Percentiles rank a stretch among this genome's conserved stretches.
These are phyloP conservation scores for Hirsutella rhossiliensis DNA, from an alignment of 2,329 filamentous ascomycete genomes.

Conservation along the genomic window DNA sequence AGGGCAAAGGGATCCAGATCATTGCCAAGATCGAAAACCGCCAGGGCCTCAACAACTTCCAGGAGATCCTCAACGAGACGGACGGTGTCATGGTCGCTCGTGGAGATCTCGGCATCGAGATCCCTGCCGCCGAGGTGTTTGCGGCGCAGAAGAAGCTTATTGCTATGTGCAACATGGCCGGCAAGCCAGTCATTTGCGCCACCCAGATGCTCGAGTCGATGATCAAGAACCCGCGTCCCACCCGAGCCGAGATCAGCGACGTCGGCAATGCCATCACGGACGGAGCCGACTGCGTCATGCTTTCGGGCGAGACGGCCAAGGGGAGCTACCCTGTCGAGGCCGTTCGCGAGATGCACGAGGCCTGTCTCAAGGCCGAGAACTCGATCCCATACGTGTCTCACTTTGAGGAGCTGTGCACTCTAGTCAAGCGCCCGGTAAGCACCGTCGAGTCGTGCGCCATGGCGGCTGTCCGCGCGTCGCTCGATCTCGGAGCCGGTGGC, in stretches of 20 bases:
- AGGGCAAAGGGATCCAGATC: conserved; percentile 95
- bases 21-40: conserved; percentile 99
- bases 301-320: conserved; percentile 98
- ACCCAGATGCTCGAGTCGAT: conserved; percentile 99
- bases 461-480: conserved; percentile 87
- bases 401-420: conserved; percentile 85
- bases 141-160: conserved; percentile 99
- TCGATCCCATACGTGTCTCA: conserved; percentile 94
- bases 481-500: conserved; percentile 91
- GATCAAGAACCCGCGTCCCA: conserved; percentile 99
- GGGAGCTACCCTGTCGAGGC: conserved; percentile 87
- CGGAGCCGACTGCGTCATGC: conserved; percentile 98
- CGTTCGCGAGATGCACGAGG: conserved; percentile 96
- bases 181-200: conserved; percentile 97
- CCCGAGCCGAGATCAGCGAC: conserved; percentile 95
- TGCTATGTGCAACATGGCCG: conserved; percentile 98
- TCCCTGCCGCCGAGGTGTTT: conserved; percentile 96
- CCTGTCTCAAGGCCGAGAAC: conserved; percentile 91
- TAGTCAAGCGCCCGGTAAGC: conserved; percentile 71
- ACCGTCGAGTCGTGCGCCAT: conserved; percentile 93
- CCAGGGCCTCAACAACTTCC: conserved; percentile 99
- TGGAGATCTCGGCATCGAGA: conserved; percentile 93
- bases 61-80: conserved; percentile 88
- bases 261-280: conserved; percentile 97
- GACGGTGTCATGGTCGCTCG: conserved; percentile 99